phyloP scores from a whole-genome alignment of 257 asterid species.

The Solanum phureja region DNA sequence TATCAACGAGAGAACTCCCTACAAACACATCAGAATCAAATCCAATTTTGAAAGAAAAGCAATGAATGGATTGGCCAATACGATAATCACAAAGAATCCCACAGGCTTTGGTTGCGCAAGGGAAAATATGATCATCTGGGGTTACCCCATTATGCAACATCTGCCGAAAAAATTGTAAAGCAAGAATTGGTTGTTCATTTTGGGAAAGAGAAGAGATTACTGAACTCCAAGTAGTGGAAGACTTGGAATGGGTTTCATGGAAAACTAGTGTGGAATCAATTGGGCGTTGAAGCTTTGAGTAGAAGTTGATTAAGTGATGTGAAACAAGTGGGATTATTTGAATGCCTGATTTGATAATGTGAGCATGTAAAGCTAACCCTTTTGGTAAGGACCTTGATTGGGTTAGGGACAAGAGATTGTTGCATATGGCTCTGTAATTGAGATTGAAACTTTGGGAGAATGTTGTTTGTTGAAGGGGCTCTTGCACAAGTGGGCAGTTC shows the following conservation, averaged over 20 bases:
- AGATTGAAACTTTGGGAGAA: conserved; percentile 24
- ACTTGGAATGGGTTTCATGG: conserved; percentile 40
- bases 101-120: conserved; percentile 56
- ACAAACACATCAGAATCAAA: conserved; percentile 47
- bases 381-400: conserved; percentile 29
- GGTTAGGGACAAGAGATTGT: conserved; percentile 36
- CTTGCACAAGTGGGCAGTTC: conserved; percentile 20
- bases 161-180: conserved; percentile 35
- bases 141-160: conserved; percentile 32
- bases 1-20: conserved; percentile 70
- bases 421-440: conserved; percentile 44
- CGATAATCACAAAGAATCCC: conserved; percentile 21
- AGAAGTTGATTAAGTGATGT: conserved; percentile 72
- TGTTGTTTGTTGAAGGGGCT: not conserved
- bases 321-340: conserved; percentile 48
- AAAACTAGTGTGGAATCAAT: conserved; percentile 40
- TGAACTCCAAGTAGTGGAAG: conserved; percentile 85
- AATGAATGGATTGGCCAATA: conserved; percentile 53
- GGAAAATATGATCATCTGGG: conserved; percentile 54
- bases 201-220: conserved; percentile 56
- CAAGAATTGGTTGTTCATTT: conserved; percentile 53
- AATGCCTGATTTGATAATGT: conserved; percentile 48
- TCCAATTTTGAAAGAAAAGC: conserved; percentile 43
- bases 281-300: conserved; percentile 62
- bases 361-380: conserved; percentile 62